Conservation (phyloP, 768 basidiomycete genomes). For the Rhizopogon vinicolor region DNA sequence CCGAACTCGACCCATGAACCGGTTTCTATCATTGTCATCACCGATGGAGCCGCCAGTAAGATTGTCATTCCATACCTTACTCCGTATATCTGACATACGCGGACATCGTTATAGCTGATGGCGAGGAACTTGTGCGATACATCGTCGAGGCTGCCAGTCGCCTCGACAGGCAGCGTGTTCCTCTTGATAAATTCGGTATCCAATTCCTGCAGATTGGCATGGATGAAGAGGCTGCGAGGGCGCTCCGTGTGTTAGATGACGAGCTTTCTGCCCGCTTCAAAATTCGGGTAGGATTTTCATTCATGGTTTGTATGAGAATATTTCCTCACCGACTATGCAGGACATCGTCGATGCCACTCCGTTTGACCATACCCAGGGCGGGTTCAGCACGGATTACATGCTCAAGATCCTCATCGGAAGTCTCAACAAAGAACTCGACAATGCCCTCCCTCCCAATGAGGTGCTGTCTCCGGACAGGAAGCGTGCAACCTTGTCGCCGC, state of each 20-base stretch:
- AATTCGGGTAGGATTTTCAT: constrained; percentile 19
- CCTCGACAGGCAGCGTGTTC: constrained; percentile 31
- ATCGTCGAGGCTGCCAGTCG: constrained; percentile 34
- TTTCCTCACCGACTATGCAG: constrained; percentile 13
- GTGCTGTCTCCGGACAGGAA: constrained; percentile 9
- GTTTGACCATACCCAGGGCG: constrained; percentile 26
- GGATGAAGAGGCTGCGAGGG: constrained; percentile 30
- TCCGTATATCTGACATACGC: constrained; percentile 1
- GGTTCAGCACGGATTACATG: constrained; percentile 31
- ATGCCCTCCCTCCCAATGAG: constrained; percentile 1
- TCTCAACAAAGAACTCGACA: constrained; percentile 15
- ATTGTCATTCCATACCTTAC: constrained; percentile 1
- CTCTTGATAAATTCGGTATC: constrained; percentile 37
- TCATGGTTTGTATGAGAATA: background rate
- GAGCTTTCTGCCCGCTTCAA: constrained; percentile 26
- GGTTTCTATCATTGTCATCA: constrained; percentile 32
- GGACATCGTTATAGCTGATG: constrained; percentile 15
- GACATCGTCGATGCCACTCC: constrained; percentile 47
- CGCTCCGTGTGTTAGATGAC: constrained; percentile 37
- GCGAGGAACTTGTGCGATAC: constrained; percentile 18
- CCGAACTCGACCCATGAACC: constrained; percentile 28
- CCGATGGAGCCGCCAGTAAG: constrained; percentile 36
- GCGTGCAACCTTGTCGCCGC: background rate
- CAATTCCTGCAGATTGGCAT: constrained; percentile 45
- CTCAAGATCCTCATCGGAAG: constrained; percentile 29